These are phyloP conservation scores for Globisporangium uncinulatum DNA, from an alignment of 352 stramenopile genomes.

Conservation along the genomic window DNA sequence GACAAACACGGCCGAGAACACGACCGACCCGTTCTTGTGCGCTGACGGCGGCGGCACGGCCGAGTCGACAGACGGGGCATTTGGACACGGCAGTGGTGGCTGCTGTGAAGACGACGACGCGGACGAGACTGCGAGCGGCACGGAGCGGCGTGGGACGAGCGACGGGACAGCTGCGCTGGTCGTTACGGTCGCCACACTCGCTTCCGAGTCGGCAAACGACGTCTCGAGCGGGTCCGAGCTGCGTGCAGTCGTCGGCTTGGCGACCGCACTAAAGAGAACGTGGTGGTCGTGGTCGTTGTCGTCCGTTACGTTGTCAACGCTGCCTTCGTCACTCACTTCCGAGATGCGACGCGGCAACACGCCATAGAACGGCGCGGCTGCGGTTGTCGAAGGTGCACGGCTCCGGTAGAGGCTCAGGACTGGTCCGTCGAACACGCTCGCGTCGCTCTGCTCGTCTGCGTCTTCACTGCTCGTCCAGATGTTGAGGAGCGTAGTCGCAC, in stretches of 20 bases:
- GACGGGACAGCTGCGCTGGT: conserved; percentile 8
- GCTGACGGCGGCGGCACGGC: conserved; percentile 45
- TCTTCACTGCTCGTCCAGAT: conserved; percentile 42
- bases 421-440: not conserved
- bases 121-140: no score
- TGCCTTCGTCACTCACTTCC: conserved; percentile 38
- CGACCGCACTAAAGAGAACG: not conserved
- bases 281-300: not conserved
- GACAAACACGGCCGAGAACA: conserved; percentile 65
- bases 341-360: conserved; percentile 29
- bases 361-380: conserved; percentile 16
- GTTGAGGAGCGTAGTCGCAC: conserved; percentile 21
- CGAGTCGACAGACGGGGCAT: conserved; percentile 15
- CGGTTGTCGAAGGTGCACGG: not conserved
- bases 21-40: conserved; percentile 40
- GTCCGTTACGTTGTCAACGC: conserved; percentile 16
- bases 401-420: conserved; percentile 3
- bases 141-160: not conserved
- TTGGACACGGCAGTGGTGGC: conserved; percentile 16
- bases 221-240: conserved; percentile 11
- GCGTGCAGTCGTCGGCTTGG: conserved; percentile 2
- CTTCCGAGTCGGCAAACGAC: conserved; percentile 12
- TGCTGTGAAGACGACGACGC: no score
- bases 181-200: not conserved
- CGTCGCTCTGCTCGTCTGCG: conserved; percentile 13